Conservation (phyloP, 768 basidiomycete species). For the Nidularia sp. region DNA sequence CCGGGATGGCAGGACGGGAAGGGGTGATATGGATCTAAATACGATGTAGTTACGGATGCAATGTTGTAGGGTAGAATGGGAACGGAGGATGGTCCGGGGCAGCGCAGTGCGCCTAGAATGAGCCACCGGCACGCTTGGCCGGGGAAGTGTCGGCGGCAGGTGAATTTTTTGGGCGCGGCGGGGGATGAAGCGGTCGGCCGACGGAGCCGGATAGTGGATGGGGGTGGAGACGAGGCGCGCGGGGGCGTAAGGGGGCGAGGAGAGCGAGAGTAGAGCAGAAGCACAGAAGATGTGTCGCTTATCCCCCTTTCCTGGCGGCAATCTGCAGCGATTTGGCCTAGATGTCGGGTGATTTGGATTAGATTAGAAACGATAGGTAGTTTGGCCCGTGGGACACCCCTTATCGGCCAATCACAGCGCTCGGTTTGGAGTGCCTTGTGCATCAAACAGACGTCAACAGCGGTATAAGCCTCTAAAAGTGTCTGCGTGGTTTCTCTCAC, state of each 20-base stretch:
- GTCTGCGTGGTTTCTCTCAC: conserved; percentile 5
- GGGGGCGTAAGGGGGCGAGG: not conserved
- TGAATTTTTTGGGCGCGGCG: not conserved
- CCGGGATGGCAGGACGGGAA: too few species aligned
- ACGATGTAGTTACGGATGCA: not conserved
- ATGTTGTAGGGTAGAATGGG: not conserved
- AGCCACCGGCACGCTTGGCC: not conserved
- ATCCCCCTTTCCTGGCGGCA: too few species aligned
- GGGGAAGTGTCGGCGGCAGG: not conserved
- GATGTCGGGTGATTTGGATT: not conserved
- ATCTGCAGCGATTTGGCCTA: not conserved
- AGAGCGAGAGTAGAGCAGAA: not conserved
- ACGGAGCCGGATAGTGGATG: conserved; percentile 1
- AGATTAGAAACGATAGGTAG: not conserved
- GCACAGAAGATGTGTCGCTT: not conserved
- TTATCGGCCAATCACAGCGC: conserved; percentile 44
- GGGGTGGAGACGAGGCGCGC: not conserved
- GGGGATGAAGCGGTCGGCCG: conserved; percentile 3
- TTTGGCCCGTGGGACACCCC: conserved; percentile 2
- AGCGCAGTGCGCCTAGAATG: not conserved
- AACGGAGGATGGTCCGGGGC: not conserved
- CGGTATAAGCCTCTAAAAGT: conserved; percentile 13
- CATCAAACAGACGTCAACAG: conserved; percentile 27
- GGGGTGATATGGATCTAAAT: too few species aligned
- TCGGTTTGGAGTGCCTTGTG: not conserved